Percentiles rank a stretch among this genome's conserved stretches.
phyloP scores from a whole-genome alignment of 306 rosid species.

The Albizia julibrissin region DNA sequence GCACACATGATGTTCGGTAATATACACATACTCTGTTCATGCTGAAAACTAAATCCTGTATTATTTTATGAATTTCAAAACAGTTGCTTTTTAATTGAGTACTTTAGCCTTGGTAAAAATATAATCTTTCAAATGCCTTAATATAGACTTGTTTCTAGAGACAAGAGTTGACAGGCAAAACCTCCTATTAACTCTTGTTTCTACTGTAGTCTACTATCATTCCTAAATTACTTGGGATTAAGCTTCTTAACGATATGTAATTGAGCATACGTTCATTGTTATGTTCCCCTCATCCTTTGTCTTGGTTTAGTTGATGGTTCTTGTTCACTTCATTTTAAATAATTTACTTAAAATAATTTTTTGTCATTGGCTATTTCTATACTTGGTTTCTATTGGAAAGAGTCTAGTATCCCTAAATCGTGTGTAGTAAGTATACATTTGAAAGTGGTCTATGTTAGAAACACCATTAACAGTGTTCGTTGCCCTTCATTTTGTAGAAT shows the following conservation, averaged over 20 bases:
- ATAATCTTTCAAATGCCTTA: constrained; percentile 3
- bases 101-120: constrained; percentile 4
- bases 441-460: constrained; percentile 20
- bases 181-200: neutral
- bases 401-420: constrained; percentile 1
- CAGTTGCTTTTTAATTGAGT: neutral
- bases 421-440: constrained; percentile 4
- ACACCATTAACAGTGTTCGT: constrained; percentile 28
- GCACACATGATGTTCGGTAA: constrained; percentile 69
- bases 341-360: neutral
- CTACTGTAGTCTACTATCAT: neutral
- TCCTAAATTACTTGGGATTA: neutral
- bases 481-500: constrained; percentile 53
- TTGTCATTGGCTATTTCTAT: constrained; percentile 14
- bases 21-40: constrained; percentile 30
- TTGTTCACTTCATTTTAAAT: neutral
- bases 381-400: constrained; percentile 1
- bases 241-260: neutral
- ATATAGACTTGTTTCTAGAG: neutral
- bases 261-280: neutral
- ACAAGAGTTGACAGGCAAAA: neutral
- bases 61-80: neutral
- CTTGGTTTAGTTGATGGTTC: constrained; percentile 6
- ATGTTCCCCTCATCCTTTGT: constrained; percentile 1
- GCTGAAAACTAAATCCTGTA: constrained; percentile 2